These are phyloP conservation scores for Acacia pycnantha DNA, from an alignment of 331 rosid genomes.

Conservation along the genomic window DNA sequence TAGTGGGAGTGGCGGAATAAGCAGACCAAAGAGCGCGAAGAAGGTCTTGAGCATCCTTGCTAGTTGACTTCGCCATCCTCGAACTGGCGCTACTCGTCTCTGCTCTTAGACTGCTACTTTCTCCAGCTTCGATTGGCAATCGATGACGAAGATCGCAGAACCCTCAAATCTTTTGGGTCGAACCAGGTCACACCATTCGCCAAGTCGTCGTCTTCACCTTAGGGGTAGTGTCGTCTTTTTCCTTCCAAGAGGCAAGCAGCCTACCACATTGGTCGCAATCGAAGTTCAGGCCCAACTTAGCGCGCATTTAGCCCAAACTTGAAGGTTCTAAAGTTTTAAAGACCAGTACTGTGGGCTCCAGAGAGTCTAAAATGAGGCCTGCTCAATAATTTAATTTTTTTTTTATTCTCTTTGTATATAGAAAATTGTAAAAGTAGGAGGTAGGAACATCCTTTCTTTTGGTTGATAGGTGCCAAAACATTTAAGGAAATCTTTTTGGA, in stretches of 20 bases:
- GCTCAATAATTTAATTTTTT: neutral
- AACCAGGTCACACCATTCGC: neutral
- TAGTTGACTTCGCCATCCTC: slow-evolving; percentile 61
- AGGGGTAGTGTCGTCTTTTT: neutral
- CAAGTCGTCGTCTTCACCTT: neutral
- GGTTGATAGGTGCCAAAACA: neutral
- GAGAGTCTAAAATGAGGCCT: neutral
- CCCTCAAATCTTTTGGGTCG: neutral
- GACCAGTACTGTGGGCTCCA: neutral
- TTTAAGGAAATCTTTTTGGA: neutral
- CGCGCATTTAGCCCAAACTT: neutral
- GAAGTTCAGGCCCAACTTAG: neutral
- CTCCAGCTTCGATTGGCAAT: neutral
- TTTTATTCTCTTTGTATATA: too few species aligned
- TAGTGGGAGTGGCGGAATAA: slow-evolving; percentile 74
- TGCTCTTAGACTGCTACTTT: neutral
- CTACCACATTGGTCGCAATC: neutral
- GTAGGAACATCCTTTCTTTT: neutral
- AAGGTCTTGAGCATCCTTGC: slow-evolving; percentile 78
- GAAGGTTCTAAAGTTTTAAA: neutral
- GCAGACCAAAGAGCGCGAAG: slow-evolving; percentile 79
- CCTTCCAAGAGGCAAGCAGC: neutral
- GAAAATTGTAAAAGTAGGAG: neutral
- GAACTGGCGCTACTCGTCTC: slow-evolving; percentile 9
- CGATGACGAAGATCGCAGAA: neutral